These are phyloP conservation scores for Poa pratensis DNA, from an alignment of 176 grass and related monocot genomes.

Conservation along the genomic window DNA sequence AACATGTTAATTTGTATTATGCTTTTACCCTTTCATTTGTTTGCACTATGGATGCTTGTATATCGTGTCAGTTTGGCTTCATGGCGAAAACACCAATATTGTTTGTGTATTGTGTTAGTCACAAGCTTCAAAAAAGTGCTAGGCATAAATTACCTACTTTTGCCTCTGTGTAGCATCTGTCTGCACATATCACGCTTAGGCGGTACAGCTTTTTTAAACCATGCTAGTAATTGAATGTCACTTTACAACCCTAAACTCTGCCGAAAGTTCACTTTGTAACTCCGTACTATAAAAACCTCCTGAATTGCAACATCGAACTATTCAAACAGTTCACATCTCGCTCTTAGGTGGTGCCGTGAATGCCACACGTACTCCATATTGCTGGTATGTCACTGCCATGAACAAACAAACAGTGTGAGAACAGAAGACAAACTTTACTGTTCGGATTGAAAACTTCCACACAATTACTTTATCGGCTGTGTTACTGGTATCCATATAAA, in stretches of 20 bases:
- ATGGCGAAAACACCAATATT: neutral
- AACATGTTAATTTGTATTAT: constrained; percentile 30
- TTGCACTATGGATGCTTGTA: constrained; percentile 1
- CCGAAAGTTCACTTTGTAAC: neutral
- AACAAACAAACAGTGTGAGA: neutral
- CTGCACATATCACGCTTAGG: neutral
- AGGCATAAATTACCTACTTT: neutral
- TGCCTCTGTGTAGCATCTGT: neutral
- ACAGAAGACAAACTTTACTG: neutral
- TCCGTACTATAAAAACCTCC: neutral
- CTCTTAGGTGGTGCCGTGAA: neutral
- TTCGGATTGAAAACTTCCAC: neutral
- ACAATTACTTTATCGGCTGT: neutral
- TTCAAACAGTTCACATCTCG: neutral
- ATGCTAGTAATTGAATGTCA: neutral
- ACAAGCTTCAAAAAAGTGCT: neutral
- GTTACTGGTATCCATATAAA: neutral
- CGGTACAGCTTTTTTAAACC: neutral
- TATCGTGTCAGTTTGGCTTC: neutral
- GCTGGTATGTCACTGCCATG: neutral
- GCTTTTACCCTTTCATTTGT: neutral
- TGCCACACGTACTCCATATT: neutral
- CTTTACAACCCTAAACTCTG: neutral
- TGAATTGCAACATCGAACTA: neutral
- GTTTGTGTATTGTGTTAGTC: constrained; percentile 1